A percentile compares a stretch with the other conserved stretches of the same genome.
phyloP scores from a whole-genome alignment of 495 filamentous ascomycete genomes.

The Letharia lupina region DNA sequence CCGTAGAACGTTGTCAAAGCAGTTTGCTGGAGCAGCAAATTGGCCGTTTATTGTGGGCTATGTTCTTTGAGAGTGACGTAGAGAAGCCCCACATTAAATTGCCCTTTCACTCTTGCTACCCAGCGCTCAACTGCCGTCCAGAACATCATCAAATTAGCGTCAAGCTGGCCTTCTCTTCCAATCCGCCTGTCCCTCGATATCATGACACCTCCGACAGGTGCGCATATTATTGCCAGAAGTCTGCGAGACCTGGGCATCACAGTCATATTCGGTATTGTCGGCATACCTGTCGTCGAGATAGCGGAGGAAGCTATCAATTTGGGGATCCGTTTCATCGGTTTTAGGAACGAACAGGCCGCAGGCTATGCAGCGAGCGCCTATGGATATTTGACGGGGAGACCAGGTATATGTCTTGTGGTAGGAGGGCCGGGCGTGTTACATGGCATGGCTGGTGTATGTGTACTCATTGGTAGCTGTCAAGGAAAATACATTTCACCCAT shows the following conservation, averaged over 20 bases:
- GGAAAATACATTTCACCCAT: background rate
- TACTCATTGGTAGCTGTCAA: background rate
- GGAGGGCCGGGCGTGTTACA: slow-evolving; percentile 59
- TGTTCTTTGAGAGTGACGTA: background rate
- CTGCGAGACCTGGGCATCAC: slow-evolving; percentile 48
- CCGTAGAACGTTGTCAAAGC: background rate
- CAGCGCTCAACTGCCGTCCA: background rate
- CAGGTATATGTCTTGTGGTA: slow-evolving; percentile 56
- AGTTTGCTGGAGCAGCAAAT: background rate
- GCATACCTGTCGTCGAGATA: slow-evolving; percentile 57
- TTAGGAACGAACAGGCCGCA: slow-evolving; percentile 59
- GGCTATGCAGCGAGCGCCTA: slow-evolving; percentile 56
- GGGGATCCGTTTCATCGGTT: slow-evolving; percentile 57
- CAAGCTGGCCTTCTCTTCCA: background rate
- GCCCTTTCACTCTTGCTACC: background rate
- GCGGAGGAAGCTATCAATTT: slow-evolving; percentile 54
- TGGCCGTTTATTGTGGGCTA: background rate
- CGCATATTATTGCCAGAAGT: slow-evolving; percentile 50
- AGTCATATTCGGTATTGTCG: slow-evolving; percentile 58
- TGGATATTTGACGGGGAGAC: slow-evolving; percentile 55
- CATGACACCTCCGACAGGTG: slow-evolving; percentile 42
- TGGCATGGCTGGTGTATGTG: slow-evolving; percentile 49
- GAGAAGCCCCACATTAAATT: background rate
- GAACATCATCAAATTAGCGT: background rate
- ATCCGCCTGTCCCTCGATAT: background rate